A percentile compares a stretch with the other conserved stretches of the same genome.
Evolutionary conservation across 1,284 basidiomycete genomes (phyloP).

Genomic region (Anthracocystis walkeri): DNA sequence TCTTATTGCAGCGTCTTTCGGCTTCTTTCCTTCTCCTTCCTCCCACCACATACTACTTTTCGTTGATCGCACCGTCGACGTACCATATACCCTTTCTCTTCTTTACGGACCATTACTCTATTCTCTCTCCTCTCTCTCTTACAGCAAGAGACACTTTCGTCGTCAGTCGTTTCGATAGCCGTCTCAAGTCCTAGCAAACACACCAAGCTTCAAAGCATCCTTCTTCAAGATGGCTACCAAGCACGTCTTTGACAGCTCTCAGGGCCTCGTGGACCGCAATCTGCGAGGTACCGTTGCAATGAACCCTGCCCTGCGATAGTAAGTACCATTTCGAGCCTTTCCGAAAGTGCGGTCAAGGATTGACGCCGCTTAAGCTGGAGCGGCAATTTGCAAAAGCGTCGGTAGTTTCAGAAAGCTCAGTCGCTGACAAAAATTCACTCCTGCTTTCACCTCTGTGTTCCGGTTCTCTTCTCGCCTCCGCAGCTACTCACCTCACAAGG

Average conservation of each 20-base stretch:
- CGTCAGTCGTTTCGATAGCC: background rate
- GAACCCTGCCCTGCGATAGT: slow-evolving; percentile 66
- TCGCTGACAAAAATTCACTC: background rate
- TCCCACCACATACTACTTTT: background rate
- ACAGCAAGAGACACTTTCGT: background rate
- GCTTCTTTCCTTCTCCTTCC: too few species aligned
- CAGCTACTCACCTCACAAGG: slow-evolving; percentile 66
- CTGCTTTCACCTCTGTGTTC: background rate
- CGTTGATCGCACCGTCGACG: slow-evolving; percentile 8
- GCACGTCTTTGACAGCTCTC: slow-evolving; percentile 66
- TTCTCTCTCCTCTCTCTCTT: background rate
- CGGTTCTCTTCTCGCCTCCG: background rate
- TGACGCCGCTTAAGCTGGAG: too few species aligned
- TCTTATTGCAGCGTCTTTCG: background rate
- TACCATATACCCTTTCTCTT: slow-evolving; percentile 15
- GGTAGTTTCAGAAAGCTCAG: background rate
- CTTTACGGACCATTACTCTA: background rate
- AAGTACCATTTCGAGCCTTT: slow-evolving; percentile 22
- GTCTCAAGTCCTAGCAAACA: too few species aligned
- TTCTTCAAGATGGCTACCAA: slow-evolving; percentile 64
- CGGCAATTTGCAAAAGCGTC: too few species aligned
- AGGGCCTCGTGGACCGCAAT: slow-evolving; percentile 67
- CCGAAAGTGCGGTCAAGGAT: too few species aligned
- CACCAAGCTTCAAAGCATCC: background rate
- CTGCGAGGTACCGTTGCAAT: slow-evolving; percentile 63